phyloP scores from a whole-genome alignment of 306 rosid genomes.

The Fagus crenata region DNA sequence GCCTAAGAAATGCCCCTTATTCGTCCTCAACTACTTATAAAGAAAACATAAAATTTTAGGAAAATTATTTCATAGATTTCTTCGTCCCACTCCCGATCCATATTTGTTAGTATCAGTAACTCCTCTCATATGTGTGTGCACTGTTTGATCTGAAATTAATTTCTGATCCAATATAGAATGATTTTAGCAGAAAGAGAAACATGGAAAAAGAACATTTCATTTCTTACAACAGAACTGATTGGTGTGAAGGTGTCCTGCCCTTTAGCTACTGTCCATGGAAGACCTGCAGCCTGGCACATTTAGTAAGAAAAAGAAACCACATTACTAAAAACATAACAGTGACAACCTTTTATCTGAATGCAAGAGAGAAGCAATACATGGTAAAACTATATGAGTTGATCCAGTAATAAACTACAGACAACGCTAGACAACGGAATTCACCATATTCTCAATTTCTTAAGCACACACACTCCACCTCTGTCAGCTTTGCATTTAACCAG shows the following conservation, averaged over 20 bases:
- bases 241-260: constrained; percentile 98
- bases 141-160: constrained; percentile 10
- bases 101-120: background rate
- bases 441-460: background rate
- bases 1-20: background rate
- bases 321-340: constrained; percentile 14
- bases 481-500: background rate
- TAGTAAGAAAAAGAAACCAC: background rate
- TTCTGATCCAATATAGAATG: constrained; percentile 14
- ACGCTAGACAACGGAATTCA: background rate
- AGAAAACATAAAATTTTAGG: background rate
- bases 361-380: background rate
- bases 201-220: constrained; percentile 24
- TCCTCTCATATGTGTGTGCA: background rate
- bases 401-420: background rate
- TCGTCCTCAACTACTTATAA: background rate
- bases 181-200: constrained; percentile 22
- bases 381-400: background rate
- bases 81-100: background rate
- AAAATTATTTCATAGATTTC: background rate
- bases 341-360: constrained; percentile 1
- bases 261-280: constrained; percentile 92
- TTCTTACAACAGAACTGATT: constrained; percentile 70
- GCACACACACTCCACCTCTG: background rate
- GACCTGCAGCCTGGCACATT: constrained; percentile 83